phyloP scores from a whole-genome alignment of 192 early-diverging fungal species.

The Entomortierella beljakovae region DNA sequence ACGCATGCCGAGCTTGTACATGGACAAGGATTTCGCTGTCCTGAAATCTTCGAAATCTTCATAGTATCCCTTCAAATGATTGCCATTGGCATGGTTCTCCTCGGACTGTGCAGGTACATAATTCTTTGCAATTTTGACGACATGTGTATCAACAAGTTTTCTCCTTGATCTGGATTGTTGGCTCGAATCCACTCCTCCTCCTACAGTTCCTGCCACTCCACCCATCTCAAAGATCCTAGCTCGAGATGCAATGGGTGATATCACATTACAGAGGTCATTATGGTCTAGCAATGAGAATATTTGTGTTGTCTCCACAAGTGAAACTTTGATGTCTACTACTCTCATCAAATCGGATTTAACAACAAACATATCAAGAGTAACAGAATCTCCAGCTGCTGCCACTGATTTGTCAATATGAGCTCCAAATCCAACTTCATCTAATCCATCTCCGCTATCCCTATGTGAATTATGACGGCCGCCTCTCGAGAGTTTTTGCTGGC shows the following conservation, averaged over 20 bases:
- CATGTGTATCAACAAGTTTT: conserved; percentile 36
- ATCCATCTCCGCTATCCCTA: conserved; percentile 6
- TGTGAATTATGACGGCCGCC: too few species aligned
- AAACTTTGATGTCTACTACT: conserved; percentile 51
- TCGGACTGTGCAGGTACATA: conserved; percentile 50
- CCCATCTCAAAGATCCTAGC: not conserved
- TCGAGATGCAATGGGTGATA: conserved; percentile 3
- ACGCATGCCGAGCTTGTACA: conserved; percentile 49
- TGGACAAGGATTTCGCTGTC: conserved; percentile 39
- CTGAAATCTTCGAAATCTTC: conserved; percentile 46
- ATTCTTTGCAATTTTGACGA: conserved; percentile 43
- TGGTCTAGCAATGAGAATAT: conserved; percentile 27
- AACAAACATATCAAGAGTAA: conserved; percentile 48
- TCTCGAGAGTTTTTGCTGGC: too few species aligned
- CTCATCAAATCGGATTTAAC: conserved; percentile 51
- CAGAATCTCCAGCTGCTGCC: conserved; percentile 35
- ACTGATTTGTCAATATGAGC: conserved; percentile 51
- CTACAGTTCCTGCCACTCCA: too few species aligned
- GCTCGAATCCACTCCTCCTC: not conserved
- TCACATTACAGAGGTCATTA: not conserved
- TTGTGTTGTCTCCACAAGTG: conserved; percentile 41
- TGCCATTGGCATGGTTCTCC: conserved; percentile 46
- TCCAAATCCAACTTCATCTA: conserved; percentile 51
- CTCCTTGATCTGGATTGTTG: not conserved
- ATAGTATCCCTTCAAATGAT: conserved; percentile 50